Conservation (phyloP, 73 alveolate genomes). For the Stentor coeruleus region DNA sequence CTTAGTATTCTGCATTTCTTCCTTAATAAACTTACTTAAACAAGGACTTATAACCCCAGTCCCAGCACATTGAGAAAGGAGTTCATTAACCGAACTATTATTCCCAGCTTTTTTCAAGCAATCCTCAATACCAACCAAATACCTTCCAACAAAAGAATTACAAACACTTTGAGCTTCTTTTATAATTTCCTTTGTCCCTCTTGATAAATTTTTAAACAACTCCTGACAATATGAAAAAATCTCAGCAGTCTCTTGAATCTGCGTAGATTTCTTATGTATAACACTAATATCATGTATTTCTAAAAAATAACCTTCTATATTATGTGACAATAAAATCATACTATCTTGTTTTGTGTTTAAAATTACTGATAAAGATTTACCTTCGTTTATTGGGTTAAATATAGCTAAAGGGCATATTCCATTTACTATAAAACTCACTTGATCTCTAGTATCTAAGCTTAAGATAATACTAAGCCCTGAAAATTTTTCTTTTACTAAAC, state of each 20-base stretch:
- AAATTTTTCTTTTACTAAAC: too few relatives aligned
- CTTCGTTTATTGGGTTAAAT: background rate
- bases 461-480: background rate
- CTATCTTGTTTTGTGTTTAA: background rate
- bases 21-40: background rate
- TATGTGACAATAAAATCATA: background rate
- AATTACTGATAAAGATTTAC: background rate
- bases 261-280: background rate
- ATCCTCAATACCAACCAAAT: background rate
- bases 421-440: background rate
- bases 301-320: background rate
- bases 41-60: background rate
- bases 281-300: background rate
- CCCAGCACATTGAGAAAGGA: background rate
- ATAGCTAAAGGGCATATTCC: background rate
- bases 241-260: background rate
- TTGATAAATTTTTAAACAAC: background rate
- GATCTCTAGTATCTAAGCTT: background rate
- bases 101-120: background rate
- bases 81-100: background rate
- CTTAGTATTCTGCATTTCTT: conserved; percentile 15
- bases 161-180: background rate
- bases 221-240: background rate
- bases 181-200: background rate
- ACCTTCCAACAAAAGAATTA: background rate